Percentiles rank a stretch among this genome's conserved stretches.
phyloP scores from a whole-genome alignment of 2,329 filamentous ascomycete species.

The Fusarium equiseti region DNA sequence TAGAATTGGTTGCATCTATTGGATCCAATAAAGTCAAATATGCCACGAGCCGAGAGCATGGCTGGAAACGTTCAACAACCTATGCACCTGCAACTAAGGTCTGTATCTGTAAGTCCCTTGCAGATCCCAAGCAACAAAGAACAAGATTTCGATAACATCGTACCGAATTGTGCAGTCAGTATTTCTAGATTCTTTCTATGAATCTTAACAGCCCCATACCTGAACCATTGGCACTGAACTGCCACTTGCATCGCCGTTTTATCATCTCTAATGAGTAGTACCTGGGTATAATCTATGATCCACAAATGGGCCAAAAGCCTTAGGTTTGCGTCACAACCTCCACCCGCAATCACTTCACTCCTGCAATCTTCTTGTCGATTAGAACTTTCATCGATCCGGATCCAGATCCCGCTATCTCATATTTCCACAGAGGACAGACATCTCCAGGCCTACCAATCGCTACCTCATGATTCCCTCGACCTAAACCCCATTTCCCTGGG shows the following conservation, averaged over 20 bases:
- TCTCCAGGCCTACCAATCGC: background rate
- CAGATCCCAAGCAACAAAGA: slow-evolving; percentile 8
- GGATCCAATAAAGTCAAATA: background rate
- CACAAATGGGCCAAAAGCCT: slow-evolving; percentile 33
- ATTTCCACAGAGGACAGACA: slow-evolving; percentile 2
- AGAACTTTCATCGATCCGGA: slow-evolving; percentile 4
- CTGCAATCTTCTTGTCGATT: slow-evolving; percentile 20
- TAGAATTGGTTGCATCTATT: background rate
- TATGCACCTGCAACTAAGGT: slow-evolving; percentile 7
- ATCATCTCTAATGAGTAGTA: slow-evolving; percentile 8
- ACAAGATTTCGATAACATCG: background rate
- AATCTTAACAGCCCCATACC: background rate
- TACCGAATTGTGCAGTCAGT: background rate
- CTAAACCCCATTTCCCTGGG: background rate
- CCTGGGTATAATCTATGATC: slow-evolving; percentile 14
- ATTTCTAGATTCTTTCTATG: background rate
- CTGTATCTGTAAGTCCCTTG: slow-evolving; percentile 10
- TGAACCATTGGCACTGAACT: slow-evolving; percentile 1
- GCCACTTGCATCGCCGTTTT: slow-evolving; percentile 1
- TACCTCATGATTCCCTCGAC: slow-evolving; percentile 7
- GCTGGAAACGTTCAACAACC: slow-evolving; percentile 3
- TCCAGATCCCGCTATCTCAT: slow-evolving; percentile 4
- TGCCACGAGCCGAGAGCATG: background rate
- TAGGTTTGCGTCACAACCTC: slow-evolving; percentile 40
- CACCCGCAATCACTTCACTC: slow-evolving; percentile 29